phyloP scores from a whole-genome alignment of 2,329 filamentous ascomycete genomes.

The Nothomitra cinnamomea region DNA sequence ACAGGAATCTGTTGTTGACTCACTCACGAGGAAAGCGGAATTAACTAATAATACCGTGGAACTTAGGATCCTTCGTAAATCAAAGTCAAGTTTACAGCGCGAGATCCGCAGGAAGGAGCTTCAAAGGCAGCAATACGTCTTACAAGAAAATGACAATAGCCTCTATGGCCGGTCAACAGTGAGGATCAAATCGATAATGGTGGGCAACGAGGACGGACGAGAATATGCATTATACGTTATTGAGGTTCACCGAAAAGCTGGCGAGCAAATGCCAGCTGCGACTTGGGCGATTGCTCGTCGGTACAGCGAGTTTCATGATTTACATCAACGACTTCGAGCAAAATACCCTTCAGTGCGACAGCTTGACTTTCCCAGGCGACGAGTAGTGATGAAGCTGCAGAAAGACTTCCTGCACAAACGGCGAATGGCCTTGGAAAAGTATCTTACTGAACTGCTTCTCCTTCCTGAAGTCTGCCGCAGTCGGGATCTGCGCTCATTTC shows the following conservation, averaged over 20 bases:
- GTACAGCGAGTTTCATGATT: slow-evolving; percentile 92
- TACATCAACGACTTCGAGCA: slow-evolving; percentile 74
- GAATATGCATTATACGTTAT: slow-evolving; percentile 84
- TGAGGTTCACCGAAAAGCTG: slow-evolving; percentile 77
- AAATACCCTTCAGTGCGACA: slow-evolving; percentile 77
- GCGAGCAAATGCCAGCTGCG: slow-evolving; percentile 92
- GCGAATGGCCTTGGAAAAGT: slow-evolving; percentile 65
- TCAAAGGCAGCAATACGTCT: slow-evolving; percentile 88
- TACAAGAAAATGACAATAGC: slow-evolving; percentile 96
- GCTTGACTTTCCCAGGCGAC: slow-evolving; percentile 78
- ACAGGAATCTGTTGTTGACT: slow-evolving; percentile 83
- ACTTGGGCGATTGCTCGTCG: slow-evolving; percentile 84
- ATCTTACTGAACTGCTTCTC: slow-evolving; percentile 60
- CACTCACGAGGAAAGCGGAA: slow-evolving; percentile 82
- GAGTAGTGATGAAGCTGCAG: slow-evolving; percentile 92
- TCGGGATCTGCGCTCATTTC: slow-evolving; percentile 76
- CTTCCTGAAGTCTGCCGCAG: slow-evolving; percentile 90
- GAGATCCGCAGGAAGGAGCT: slow-evolving; percentile 90
- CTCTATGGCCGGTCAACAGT: slow-evolving; percentile 82
- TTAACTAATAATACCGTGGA: slow-evolving; percentile 94
- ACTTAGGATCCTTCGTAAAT: slow-evolving; percentile 79
- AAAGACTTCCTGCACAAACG: slow-evolving; percentile 90
- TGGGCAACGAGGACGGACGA: slow-evolving; percentile 79
- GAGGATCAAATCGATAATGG: slow-evolving; percentile 81
- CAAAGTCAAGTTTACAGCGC: slow-evolving; percentile 77